These are phyloP conservation scores for Solanum chilense DNA, from an alignment of 257 asterid species.

Conservation along the genomic window DNA sequence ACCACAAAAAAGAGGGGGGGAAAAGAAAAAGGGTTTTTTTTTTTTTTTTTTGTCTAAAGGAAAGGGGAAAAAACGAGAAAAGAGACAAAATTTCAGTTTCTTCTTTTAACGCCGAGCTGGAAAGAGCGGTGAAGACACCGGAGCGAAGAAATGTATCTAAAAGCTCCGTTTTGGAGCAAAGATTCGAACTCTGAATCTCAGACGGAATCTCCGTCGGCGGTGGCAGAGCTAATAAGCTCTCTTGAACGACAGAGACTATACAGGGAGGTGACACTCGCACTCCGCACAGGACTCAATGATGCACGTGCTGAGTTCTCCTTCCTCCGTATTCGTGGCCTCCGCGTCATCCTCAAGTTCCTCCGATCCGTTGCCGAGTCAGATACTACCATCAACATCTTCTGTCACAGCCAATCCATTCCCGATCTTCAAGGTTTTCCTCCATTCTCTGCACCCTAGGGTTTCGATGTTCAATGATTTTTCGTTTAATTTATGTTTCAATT, in stretches of 20 bases:
- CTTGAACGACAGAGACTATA: slow-evolving; percentile 69
- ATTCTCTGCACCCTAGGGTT: not conserved
- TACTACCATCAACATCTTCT: slow-evolving; percentile 55
- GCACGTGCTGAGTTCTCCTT: slow-evolving; percentile 90
- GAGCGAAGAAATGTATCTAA: slow-evolving; percentile 48
- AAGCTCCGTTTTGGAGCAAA: slow-evolving; percentile 82
- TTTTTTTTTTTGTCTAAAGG: not conserved
- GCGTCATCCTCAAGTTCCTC: slow-evolving; percentile 77
- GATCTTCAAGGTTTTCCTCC: slow-evolving; percentile 60
- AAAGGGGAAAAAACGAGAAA: not conserved
- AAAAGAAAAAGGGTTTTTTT: too few relatives aligned
- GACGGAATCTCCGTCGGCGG: slow-evolving; percentile 42
- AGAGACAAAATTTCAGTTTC: not conserved
- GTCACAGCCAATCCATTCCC: slow-evolving; percentile 65
- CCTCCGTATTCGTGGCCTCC: slow-evolving; percentile 77
- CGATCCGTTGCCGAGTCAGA: slow-evolving; percentile 76
- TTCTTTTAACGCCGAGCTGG: not conserved
- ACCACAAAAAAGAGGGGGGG: not conserved
- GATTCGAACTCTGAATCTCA: slow-evolving; percentile 25
- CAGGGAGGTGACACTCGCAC: slow-evolving; percentile 86
- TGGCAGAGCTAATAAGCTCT: slow-evolving; percentile 64
- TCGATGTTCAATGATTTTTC: not conserved
- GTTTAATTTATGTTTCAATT: not conserved
- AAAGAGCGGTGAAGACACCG: not conserved
- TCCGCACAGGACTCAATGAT: slow-evolving; percentile 74